These are phyloP conservation scores for Capsella rubella DNA, from an alignment of 441 rosid species.

Conservation along the genomic window DNA sequence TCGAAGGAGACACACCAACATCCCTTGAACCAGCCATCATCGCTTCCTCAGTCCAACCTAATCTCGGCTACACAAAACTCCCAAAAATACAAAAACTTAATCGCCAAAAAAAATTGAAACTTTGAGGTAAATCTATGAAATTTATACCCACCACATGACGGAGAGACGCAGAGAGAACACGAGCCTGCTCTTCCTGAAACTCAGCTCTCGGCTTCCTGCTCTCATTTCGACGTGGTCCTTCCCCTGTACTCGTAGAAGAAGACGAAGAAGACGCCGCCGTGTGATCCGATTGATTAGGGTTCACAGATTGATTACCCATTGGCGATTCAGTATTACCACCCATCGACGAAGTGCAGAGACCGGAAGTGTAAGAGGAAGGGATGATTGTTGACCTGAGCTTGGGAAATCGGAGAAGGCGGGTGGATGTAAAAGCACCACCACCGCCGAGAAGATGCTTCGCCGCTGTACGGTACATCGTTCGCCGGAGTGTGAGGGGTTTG, in stretches of 20 bases:
- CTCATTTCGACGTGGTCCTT: constrained; percentile 50
- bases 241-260: constrained; percentile 45
- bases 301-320: constrained; percentile 22
- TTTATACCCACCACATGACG: constrained; percentile 70
- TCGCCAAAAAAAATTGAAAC: neutral
- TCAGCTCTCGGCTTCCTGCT: constrained; percentile 58
- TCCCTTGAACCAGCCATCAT: constrained; percentile 94
- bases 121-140: constrained; percentile 5
- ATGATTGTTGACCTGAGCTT: constrained; percentile 28
- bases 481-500: constrained; percentile 23
- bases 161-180: constrained; percentile 80
- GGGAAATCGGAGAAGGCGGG: constrained; percentile 41
- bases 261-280: constrained; percentile 46
- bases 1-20: constrained; percentile 81
- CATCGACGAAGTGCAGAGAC: constrained; percentile 49
- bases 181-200: constrained; percentile 78
- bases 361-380: constrained; percentile 37
- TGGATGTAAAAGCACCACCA: constrained; percentile 24
- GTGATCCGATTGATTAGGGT: constrained; percentile 47
- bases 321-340: constrained; percentile 44
- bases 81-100: neutral
- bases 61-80: constrained; percentile 50
- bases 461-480: constrained; percentile 66
- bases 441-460: constrained; percentile 54
- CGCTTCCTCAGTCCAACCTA: constrained; percentile 89